Evolutionary conservation across 306 rosid genomes (phyloP), one percentile per base, ranked within the genome.

Genomic region (Glycyrrhiza uralensis): DNA sequence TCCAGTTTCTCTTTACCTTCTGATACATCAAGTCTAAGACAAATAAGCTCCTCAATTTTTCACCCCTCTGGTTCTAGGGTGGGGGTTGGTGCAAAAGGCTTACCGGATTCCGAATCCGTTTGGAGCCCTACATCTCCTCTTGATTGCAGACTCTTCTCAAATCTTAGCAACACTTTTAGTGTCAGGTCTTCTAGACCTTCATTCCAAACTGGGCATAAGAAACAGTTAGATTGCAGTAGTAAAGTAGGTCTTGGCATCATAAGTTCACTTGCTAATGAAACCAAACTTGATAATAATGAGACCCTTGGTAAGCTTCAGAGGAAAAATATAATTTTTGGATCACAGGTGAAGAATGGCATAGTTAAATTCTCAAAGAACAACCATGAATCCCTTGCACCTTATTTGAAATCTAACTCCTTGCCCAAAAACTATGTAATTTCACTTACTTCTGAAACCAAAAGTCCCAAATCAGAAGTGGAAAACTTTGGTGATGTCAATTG

Each of bases 41-140:
- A 87, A 46, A 67, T 52, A 72, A 78, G 88, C 78, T 80, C 84
- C 80, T 85, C 94, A 29, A 45, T 86, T 59, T 86, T 90, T 86
- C 79, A 80, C 52, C 80, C 80, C 66, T 81, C 89, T 60, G 89
- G 92, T 80, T 92, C 84, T 79, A 78, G 85, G 52, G 68, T 84
- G 5, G 94, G 97, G 32, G 61, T 81, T 72, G 72, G 83, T 45
- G 67, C 78, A 4, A 92, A 84, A 76, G 76, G 82, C 36, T 83
- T 80, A 26, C 71, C 81, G 1, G 92, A 92, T 28, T 75, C 85
- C 14, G 95, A 88, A 78, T 88, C 92, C 6, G 81, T 71, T 12
- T 80, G 91, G 85, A 92, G 98, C 61, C 96, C 98, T 55, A 86
- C 94, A 19, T 90, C 95, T 72, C 92, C 96, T 73, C 78, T 90